Percentiles rank a stretch among this genome's conserved stretches.
phyloP scores from a whole-genome alignment of 306 rosid genomes.

The Fagus sylvatica region DNA sequence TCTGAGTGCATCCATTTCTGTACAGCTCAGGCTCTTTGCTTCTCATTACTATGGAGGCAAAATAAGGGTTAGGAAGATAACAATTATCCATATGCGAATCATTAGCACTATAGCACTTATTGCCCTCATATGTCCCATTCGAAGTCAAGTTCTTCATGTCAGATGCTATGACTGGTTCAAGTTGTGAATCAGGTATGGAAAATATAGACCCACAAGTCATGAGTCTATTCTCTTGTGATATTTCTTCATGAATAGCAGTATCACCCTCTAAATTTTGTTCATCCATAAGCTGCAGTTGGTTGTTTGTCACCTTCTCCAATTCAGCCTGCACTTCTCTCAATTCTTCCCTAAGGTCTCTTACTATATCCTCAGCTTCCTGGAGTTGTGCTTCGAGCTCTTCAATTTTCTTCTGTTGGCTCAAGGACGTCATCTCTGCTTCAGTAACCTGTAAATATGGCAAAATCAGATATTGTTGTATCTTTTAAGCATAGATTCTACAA shows the following conservation, averaged over 20 bases:
- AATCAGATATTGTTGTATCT: slow-evolving; percentile 10
- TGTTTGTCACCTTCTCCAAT: slow-evolving; percentile 55
- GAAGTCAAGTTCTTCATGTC: slow-evolving; percentile 22
- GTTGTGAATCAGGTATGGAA: slow-evolving; percentile 34
- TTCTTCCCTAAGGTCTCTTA: slow-evolving; percentile 75
- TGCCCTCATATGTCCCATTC: slow-evolving; percentile 38
- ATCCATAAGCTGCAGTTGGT: slow-evolving; percentile 35
- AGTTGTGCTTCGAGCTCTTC: slow-evolving; percentile 94
- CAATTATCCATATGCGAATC: slow-evolving; percentile 39
- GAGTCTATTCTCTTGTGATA: slow-evolving; percentile 28
- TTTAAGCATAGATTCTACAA: not conserved
- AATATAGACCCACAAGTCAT: slow-evolving; percentile 15
- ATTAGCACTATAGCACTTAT: slow-evolving; percentile 29
- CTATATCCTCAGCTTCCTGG: slow-evolving; percentile 82
- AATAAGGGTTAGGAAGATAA: slow-evolving; percentile 56
- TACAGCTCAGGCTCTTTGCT: slow-evolving; percentile 68
- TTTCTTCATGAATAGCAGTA: slow-evolving; percentile 26
- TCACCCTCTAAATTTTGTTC: slow-evolving; percentile 38
- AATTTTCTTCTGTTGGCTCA: slow-evolving; percentile 60
- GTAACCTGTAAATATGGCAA: slow-evolving; percentile 45
- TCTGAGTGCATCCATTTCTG: slow-evolving; percentile 78
- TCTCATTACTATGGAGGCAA: slow-evolving; percentile 72
- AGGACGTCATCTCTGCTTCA: slow-evolving; percentile 58
- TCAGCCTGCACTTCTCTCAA: slow-evolving; percentile 63
- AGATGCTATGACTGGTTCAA: slow-evolving; percentile 28